phyloP scores from a whole-genome alignment of 176 grass and related monocot genomes.

The Neostapfia colusana region DNA sequence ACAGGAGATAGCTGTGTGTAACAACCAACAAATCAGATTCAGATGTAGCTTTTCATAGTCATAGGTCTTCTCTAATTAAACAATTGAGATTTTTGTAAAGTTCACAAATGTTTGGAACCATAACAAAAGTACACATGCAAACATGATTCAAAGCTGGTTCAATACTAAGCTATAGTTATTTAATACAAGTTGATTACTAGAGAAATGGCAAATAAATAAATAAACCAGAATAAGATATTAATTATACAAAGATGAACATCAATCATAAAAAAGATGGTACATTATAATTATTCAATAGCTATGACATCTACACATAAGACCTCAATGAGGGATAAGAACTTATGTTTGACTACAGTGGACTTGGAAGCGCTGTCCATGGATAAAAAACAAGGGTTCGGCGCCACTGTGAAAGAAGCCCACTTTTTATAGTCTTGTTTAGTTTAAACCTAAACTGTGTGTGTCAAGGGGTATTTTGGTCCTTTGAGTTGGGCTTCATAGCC shows the following conservation, averaged over 20 bases:
- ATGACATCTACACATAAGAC: neutral
- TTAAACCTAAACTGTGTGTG: no score
- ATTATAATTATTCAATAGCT: conserved; percentile 5
- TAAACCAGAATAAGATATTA: neutral
- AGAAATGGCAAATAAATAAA: conserved; percentile 19
- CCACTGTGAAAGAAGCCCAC: neutral
- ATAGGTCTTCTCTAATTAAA: neutral
- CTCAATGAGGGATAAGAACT: neutral
- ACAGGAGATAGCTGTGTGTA: conserved; percentile 87
- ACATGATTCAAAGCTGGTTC: conserved; percentile 1
- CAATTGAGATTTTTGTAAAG: neutral
- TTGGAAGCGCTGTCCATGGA: neutral
- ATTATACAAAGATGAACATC: neutral
- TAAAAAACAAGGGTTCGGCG: conserved; percentile 2
- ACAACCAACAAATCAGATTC: conserved; percentile 43
- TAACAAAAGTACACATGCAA: neutral
- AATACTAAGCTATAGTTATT: neutral
- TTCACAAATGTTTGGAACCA: neutral
- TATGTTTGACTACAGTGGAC: neutral
- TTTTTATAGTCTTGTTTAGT: neutral
- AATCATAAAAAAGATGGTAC: neutral
- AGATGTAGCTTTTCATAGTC: conserved; percentile 31
- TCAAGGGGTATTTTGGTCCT: no score
- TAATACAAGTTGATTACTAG: neutral
- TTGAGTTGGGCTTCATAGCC: no score